Conservation (phyloP, 306 rosid genomes). For the Mucuna pruriens region DNA sequence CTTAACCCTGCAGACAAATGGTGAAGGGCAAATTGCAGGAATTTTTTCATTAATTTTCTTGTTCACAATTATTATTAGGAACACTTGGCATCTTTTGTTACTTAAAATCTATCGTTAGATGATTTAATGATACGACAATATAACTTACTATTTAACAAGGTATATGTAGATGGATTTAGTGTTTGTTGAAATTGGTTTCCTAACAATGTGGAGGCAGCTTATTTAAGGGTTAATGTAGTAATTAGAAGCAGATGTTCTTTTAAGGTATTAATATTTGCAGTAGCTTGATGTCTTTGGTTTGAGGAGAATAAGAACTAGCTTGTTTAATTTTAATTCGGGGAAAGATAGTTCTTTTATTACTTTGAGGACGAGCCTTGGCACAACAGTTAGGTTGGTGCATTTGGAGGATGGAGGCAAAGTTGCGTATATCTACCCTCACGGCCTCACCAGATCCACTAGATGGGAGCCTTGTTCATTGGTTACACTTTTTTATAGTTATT, state of each 20-base stretch:
- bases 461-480: not conserved
- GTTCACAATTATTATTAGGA: slow-evolving; percentile 13
- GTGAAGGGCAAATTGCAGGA: slow-evolving; percentile 8
- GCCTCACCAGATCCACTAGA: not conserved
- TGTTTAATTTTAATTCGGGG: not conserved
- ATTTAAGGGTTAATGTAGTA: not conserved
- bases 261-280: not conserved
- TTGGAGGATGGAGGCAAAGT: too few relatives aligned
- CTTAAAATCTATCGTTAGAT: not conserved
- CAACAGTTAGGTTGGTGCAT: not conserved
- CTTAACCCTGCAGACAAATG: not conserved
- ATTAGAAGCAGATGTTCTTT: not conserved
- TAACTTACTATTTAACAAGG: not conserved
- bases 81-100: slow-evolving; percentile 3
- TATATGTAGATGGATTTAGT: not conserved
- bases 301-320: not conserved
- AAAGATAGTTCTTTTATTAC: not conserved
- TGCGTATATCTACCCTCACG: not conserved
- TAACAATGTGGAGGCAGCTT: not conserved
- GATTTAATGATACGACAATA: not conserved
- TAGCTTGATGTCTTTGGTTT: not conserved
- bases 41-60: not conserved
- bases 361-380: not conserved
- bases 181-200: not conserved
- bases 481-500: not conserved